Conservation (phyloP, 352 stramenopile genomes). For the Sclerospora graminicola region DNA sequence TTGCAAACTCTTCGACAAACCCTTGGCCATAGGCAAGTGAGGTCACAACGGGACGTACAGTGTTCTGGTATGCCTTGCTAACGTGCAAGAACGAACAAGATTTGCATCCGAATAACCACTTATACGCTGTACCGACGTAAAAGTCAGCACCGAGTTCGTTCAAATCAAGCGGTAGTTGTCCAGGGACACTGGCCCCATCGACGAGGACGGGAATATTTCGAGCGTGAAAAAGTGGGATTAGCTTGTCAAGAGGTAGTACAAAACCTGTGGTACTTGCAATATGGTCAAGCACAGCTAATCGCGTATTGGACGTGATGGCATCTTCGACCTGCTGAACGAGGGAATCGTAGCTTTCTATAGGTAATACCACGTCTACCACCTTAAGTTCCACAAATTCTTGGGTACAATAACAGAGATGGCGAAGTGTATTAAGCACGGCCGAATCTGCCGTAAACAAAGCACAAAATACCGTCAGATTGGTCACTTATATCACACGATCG, state of each 20-base stretch:
- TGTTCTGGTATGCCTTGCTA: constrained; percentile 66
- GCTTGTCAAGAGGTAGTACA: constrained; percentile 67
- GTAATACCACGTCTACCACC: constrained; percentile 69
- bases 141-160: constrained; percentile 62
- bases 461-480: constrained; percentile 3
- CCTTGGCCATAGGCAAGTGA: constrained; percentile 71
- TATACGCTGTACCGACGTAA: constrained; percentile 78
- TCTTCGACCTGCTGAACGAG: constrained; percentile 59
- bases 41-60: constrained; percentile 69
- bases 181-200: constrained; percentile 64
- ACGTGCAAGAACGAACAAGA: constrained; percentile 80
- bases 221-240: constrained; percentile 74
- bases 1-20: constrained; percentile 78
- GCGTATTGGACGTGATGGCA: constrained; percentile 77
- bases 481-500: neutral
- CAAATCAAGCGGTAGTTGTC: constrained; percentile 63
- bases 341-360: constrained; percentile 54
- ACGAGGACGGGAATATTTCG: constrained; percentile 71
- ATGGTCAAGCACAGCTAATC: constrained; percentile 73
- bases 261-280: constrained; percentile 73
- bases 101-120: constrained; percentile 83
- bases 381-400: constrained; percentile 86
- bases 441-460: constrained; percentile 32
- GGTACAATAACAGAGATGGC: constrained; percentile 77
- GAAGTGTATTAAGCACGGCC: constrained; percentile 73